Base-by-base conservation (phyloP, 768 basidiomycete species). In the Chalciporus sphaerocephalus region DNA sequence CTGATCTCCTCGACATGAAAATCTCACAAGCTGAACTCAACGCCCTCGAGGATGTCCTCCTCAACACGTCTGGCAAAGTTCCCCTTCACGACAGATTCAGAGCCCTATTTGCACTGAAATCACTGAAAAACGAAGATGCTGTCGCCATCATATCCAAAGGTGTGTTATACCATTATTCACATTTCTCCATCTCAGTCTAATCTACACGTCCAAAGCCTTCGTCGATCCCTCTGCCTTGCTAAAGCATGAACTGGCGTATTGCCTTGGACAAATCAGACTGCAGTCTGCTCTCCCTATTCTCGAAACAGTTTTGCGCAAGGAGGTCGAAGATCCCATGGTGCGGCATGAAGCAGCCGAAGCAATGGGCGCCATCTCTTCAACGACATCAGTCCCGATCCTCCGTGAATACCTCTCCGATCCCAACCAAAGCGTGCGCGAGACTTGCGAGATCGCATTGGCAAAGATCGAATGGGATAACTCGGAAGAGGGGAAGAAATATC, bases 331-430 rank as follows among this genome's bases (percentile, higher is more conserved):
- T 64, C 85, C 92, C 0, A 99, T 99, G 96, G 96, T 98, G 50
- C 75, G 96, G 44, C 96, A 99, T 69, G 96, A 99, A 78, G 93
- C 95, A 40, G 96, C 96, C n/a, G 96, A 99, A 69, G 96, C 96
- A 8, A 86, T 99, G 74, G 96, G 94, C 32, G 96, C 96, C 1
- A 91, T 98, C 28, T 92, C 89, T 7, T 72, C 80, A 17, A 58
- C 73, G 2, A 54, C 67, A 0, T 88, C 91, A 13, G 58, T 94
- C 10, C 76, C 83, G 3, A 63, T 92, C 45, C 75, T 99, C 28
- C 68, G 71, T 44, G 74, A 85, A 64, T 93, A 85, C 68, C 67
- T 87, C 24, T 62, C 70, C 43, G 91, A 97, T 71, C 59, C 78
- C 9, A 78, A 87, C 51, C 74, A 81, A 38, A 79, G 80, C 30